Evolutionary conservation across 768 basidiomycete genomes (phyloP), one percentile per base, ranked within the genome.

Genomic region (Termitomyces titanicus): DNA sequence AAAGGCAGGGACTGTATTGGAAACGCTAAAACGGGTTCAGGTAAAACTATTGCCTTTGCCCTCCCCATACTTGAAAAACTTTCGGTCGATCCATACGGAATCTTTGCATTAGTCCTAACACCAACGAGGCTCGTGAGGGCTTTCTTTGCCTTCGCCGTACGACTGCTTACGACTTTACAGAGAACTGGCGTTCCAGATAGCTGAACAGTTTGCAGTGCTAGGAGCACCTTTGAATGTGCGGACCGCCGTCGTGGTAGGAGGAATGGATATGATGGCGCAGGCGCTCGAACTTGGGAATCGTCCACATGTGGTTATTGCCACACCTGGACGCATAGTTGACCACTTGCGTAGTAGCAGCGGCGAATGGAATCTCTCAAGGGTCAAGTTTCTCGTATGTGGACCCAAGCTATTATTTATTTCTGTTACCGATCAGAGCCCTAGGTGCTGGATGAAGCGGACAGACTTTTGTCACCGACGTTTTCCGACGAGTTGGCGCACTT

Each of bases 251-350:
- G 76, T 98, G 31, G 94, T 98, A 2, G 97, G 97, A 17, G 97
- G 97, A 5, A 96, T 99, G 93, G 97, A 99, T 64, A 96, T 96
- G 88, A 93, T 97, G 78, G 68, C 84, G 1, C 97, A 99, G 68
- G 92, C 96, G 0, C 75, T 92, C 17, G 94, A 95, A 64, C 82
- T 99, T 13, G 78, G 80, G 2, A 83, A 85, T 59, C 82, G 89
- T 39, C 97, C 97, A 0, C 97, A 98, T 67, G 80, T 99, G 35
- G 86, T 98, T 22, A 85, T 99, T 44, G 97, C 95, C 8, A 99
- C 97, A 0, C 97, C 97, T 3, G 97, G 97, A 2, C 83, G 97
- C 18, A 84, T 99, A 20, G 92, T 94, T 3, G 97, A 99, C 70
- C 86, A 94, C 62, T 69, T 99, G 44, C 79, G 81, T 58, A 94